Evolutionary conservation across 768 basidiomycete species (phyloP).

Genomic region (Clavaria fumosa): DNA sequence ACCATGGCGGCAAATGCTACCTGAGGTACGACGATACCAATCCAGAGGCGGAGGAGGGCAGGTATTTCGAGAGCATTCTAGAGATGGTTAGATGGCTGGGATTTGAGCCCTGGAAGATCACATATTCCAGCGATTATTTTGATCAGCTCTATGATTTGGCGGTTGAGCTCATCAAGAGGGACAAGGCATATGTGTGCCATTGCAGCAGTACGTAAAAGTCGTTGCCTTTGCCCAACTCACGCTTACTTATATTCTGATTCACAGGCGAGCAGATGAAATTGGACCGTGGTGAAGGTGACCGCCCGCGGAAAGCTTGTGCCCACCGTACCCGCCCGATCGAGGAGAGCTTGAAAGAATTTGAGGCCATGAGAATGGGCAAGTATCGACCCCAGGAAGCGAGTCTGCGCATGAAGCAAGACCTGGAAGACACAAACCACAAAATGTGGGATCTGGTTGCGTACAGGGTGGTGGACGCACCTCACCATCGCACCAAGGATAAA

Average conservation of each 20-base stretch:
- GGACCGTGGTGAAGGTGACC: slow-evolving; percentile 74
- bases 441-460: slow-evolving; percentile 99
- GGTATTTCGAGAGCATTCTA: slow-evolving; percentile 92
- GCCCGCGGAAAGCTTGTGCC: slow-evolving; percentile 67
- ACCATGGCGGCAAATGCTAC: slow-evolving; percentile 85
- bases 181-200: slow-evolving; percentile 91
- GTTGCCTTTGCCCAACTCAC: not conserved
- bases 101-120: slow-evolving; percentile 97
- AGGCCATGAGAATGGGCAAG: slow-evolving; percentile 80
- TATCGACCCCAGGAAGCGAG: slow-evolving; percentile 88
- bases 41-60: slow-evolving; percentile 91
- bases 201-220: slow-evolving; percentile 63
- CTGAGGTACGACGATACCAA: slow-evolving; percentile 97
- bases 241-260: slow-evolving; percentile 7
- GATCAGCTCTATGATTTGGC: slow-evolving; percentile 75
- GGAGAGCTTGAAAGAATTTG: slow-evolving; percentile 80
- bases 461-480: slow-evolving; percentile 76
- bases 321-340: slow-evolving; percentile 76
- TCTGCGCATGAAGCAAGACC: slow-evolving; percentile 94
- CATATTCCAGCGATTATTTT: slow-evolving; percentile 98
- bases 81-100: slow-evolving; percentile 95
- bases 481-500: slow-evolving; percentile 83
- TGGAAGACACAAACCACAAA: slow-evolving; percentile 85
- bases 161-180: slow-evolving; percentile 72
- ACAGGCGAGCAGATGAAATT: slow-evolving; percentile 85